phyloP scores from a whole-genome alignment of 257 asterid species.

The Solanum dulcamara region DNA sequence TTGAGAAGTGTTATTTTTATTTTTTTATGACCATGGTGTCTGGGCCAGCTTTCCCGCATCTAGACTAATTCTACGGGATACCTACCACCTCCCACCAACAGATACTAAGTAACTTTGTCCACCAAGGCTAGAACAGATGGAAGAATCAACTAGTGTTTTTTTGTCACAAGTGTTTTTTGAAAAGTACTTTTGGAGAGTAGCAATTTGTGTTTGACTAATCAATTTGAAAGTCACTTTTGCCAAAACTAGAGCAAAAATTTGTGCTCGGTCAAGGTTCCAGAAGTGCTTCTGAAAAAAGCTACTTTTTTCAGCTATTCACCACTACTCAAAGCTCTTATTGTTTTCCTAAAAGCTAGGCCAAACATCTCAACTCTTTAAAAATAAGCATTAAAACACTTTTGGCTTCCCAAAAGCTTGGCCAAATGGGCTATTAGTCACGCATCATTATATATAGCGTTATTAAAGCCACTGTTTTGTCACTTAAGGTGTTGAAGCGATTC shows the following conservation, averaged over 20 bases:
- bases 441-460: not conserved
- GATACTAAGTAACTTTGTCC: no score
- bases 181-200: not conserved
- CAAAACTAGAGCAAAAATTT: not conserved
- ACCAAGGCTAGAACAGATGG: no score
- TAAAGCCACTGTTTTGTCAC: not conserved
- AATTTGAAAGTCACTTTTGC: not conserved
- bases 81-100: no score
- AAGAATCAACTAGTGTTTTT: no score
- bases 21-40: no score
- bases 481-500: not conserved
- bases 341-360: not conserved
- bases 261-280: not conserved
- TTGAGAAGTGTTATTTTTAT: not conserved
- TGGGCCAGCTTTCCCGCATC: no score
- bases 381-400: not conserved
- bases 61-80: no score
- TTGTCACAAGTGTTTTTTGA: no score
- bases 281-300: not conserved
- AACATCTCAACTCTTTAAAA: not conserved
- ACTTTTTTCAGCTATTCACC: not conserved
- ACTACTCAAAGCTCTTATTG: not conserved
- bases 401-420: not conserved
- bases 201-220: not conserved
- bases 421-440: not conserved